Evolutionary conservation across 192 early-diverging fungal genomes (phyloP), one percentile per base, ranked within the genome.

Genomic region (Coemansia sp.): DNA sequence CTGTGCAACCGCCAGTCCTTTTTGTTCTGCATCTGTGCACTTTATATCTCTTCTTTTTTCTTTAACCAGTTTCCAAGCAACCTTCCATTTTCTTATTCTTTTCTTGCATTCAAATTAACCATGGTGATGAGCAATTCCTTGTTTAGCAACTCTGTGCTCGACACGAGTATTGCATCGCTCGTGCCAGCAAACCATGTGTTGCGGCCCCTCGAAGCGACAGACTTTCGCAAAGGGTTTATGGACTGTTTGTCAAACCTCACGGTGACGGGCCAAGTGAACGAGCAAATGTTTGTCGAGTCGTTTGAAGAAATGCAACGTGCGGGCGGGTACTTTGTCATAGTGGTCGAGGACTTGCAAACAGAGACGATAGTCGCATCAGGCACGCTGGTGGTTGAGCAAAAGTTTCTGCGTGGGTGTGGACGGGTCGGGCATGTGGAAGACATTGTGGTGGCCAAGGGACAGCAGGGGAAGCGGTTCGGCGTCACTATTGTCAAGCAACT

Each of bases 381-480:
- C 25, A 93, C 93, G 9, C 82, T 98, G 57, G 50, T 98, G 25
- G 87, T 93, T 22, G 96, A 98, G 75, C 87, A 91, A 69, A 98
- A 98, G 84, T 93, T 98, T 53, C 72, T 95, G 26, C 88, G 92
- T 59, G 68, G 71, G 11, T 92, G 89, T 66, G 93, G 91, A 6
- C 83, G 91, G 73, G 93, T 91, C 37, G 94, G 93, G 4, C 94
- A 95, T 61, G 94, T 96, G 60, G 95, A 97, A 79, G 94, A 92
- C 77, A 87, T 89, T 64, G 91, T 90, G 14, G 89, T 92, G n/a
- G 82, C 87, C 59, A 85, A 86, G 59, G 86, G 86, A 16, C 87
- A 90, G 71, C 87, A 87, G 62, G 89, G 88, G 10, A 90, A 87
- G 74, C 84, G 82, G 61, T 84, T 89, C 61, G 89, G 88, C 17